phyloP scores from a whole-genome alignment of 176 grass and related monocot species.

The Ensete glaucum region DNA sequence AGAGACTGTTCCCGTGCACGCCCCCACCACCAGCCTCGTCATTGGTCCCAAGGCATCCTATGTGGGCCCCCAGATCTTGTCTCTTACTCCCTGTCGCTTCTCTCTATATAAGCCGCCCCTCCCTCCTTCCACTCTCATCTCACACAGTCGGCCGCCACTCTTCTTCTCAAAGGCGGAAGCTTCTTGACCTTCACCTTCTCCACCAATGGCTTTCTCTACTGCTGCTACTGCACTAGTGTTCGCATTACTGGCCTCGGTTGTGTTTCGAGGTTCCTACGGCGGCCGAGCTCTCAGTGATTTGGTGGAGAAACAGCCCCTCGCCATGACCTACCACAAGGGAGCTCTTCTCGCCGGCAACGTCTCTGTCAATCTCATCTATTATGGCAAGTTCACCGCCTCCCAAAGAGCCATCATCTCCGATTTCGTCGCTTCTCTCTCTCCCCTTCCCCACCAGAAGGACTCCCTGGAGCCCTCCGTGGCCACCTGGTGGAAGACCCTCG shows the following conservation, averaged over 20 bases:
- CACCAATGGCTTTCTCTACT: neutral
- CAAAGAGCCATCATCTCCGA: constrained; percentile 59
- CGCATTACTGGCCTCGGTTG: neutral
- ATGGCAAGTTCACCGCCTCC: constrained; percentile 45
- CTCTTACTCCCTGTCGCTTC: too few species aligned
- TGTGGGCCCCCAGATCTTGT: too few species aligned
- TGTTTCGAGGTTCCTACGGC: neutral
- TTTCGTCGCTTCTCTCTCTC: constrained; percentile 44
- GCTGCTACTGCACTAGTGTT: neutral
- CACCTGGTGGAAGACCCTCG: constrained; percentile 54
- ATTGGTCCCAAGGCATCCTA: too few species aligned
- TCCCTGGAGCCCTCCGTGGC: constrained; percentile 31
- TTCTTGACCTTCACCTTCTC: neutral
- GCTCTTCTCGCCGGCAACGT: constrained; percentile 40
- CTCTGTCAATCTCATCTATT: constrained; percentile 50
- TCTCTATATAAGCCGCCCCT: too few species aligned
- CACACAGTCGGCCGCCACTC: too few species aligned
- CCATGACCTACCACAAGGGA: constrained; percentile 63
- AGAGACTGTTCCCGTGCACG: too few species aligned
- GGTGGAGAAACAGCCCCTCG: constrained; percentile 5
- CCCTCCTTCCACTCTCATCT: too few species aligned
- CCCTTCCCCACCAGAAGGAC: neutral
- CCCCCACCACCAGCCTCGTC: too few species aligned
- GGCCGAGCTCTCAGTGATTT: neutral
- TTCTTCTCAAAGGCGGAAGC: too few species aligned